Conservation (phyloP, 495 filamentous ascomycete genomes). For the Penicillium salamii region DNA sequence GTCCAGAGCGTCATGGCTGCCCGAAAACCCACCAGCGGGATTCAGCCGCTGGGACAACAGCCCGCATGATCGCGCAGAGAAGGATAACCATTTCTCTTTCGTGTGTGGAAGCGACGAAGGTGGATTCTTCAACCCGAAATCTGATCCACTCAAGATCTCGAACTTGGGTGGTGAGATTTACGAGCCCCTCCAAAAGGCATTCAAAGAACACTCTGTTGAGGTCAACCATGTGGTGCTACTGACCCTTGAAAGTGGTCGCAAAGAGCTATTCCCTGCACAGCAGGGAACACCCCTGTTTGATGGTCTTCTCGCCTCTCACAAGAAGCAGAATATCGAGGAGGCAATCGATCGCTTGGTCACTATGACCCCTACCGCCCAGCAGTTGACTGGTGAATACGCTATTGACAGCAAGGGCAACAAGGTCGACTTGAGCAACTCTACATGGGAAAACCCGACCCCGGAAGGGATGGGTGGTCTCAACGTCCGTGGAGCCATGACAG, state of each 20-base stretch:
- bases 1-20: conserved; percentile 28
- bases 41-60: conserved; percentile 28
- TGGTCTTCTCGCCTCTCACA: conserved; percentile 30
- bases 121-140: conserved; percentile 34
- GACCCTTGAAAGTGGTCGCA: conserved; percentile 46
- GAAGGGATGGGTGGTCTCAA: conserved; percentile 43
- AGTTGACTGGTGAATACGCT: conserved; percentile 41
- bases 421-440: conserved; percentile 19
- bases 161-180: conserved; percentile 39
- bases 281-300: conserved; percentile 39
- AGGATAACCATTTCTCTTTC: conserved; percentile 19
- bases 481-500: conserved; percentile 39
- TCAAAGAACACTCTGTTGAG: conserved; percentile 24
- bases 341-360: conserved; percentile 29
- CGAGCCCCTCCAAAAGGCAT: conserved; percentile 27
- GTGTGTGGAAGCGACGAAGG: conserved; percentile 13
- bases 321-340: conserved; percentile 12
- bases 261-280: conserved; percentile 46
- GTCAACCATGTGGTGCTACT: conserved; percentile 45
- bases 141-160: conserved; percentile 43
- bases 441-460: conserved; percentile 20
- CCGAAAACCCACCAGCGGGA: conserved; percentile 22
- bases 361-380: conserved; percentile 38
- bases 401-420: conserved; percentile 30
- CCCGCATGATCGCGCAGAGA: conserved; percentile 13